A percentile compares a stretch with the other conserved stretches of the same genome.
Conservation (phyloP, 768 basidiomycete species). For the Panaeolus cyanescens region DNA sequence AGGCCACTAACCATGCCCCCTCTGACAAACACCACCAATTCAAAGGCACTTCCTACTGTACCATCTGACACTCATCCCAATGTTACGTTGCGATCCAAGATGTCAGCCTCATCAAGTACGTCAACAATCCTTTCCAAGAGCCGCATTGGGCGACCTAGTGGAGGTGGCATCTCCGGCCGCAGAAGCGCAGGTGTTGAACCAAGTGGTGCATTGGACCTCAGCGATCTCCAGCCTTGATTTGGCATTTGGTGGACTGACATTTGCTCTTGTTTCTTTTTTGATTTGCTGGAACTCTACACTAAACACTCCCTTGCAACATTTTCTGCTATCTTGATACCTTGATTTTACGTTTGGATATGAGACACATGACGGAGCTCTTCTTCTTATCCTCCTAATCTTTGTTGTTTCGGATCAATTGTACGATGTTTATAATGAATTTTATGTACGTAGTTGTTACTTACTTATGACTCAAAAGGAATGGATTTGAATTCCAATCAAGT, state of each 20-base stretch:
- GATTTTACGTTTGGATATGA: constrained; percentile 7
- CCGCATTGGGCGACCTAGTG: constrained; percentile 51
- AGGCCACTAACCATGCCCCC: constrained; percentile 36
- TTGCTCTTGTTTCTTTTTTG: neutral
- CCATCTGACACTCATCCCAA: constrained; percentile 41
- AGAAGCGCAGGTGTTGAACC: constrained; percentile 26
- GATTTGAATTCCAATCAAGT: no score
- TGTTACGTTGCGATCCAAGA: constrained; percentile 47
- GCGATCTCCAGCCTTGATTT: constrained; percentile 32
- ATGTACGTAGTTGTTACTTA: neutral
- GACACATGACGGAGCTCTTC: constrained; percentile 6
- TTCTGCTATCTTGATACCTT: constrained; percentile 5
- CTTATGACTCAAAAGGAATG: neutral
- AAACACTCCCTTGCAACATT: constrained; percentile 2
- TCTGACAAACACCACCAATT: constrained; percentile 26
- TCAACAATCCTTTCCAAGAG: constrained; percentile 42
- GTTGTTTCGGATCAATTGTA: constrained; percentile 10
- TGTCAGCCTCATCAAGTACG: constrained; percentile 40
- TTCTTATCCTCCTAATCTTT: constrained; percentile 7
- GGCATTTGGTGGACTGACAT: constrained; percentile 14
- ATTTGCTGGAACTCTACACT: constrained; percentile 9
- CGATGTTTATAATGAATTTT: constrained; percentile 1
- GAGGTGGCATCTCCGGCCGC: constrained; percentile 27
- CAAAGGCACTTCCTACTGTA: constrained; percentile 40
- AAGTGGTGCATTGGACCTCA: constrained; percentile 26